Evolutionary conservation across 1,139 yeast genomes (phyloP).

Genomic region (Pichia inconspicua): DNA sequence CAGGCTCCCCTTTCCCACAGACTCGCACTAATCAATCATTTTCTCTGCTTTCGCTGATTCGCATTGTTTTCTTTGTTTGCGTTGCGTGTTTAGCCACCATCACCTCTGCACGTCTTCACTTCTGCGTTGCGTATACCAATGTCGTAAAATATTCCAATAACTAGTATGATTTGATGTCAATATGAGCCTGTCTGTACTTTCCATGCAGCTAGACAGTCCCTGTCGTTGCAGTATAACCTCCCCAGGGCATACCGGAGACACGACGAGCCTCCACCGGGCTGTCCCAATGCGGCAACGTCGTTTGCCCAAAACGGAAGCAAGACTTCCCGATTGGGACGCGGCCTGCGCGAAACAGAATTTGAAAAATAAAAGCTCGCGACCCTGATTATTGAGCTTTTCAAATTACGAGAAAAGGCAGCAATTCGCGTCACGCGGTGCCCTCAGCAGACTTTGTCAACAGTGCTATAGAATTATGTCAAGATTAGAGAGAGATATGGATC

Average conservation of each 20-base stretch:
- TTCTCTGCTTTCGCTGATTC: not conserved
- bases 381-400: no score
- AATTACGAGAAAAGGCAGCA: no score
- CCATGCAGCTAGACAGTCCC: not conserved
- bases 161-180: no score
- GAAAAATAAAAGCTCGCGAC: no score
- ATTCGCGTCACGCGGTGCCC: no score
- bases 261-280: not conserved
- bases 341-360: not conserved
- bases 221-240: not conserved
- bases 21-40: not conserved
- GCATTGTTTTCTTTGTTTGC: not conserved
- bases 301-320: not conserved
- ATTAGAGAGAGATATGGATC: no score
- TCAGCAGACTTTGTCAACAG: no score
- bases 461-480: no score
- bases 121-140: no score
- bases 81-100: not conserved
- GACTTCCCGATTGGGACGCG: not conserved
- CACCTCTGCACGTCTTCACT: no score
- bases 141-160: no score
- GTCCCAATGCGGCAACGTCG: not conserved
- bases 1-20: not conserved
- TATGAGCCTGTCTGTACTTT: no score
- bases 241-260: not conserved